Evolutionary conservation across 768 basidiomycete genomes (phyloP), one percentile per base, ranked within the genome.

Genomic region (Gautieria morchelliformis): DNA sequence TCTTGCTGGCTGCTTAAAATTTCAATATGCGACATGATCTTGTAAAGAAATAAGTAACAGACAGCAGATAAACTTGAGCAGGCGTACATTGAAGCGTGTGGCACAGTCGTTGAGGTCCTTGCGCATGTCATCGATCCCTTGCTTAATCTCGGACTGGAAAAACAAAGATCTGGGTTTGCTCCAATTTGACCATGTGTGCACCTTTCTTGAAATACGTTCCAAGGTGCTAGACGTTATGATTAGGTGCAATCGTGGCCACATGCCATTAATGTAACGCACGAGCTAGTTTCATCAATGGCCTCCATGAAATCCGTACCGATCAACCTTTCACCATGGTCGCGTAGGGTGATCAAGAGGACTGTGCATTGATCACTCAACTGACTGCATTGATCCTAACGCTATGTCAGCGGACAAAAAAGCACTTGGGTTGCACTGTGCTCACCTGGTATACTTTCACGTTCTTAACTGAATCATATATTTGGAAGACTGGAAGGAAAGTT

Each of bases 391-490:
- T 68, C 67, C 74, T 52, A 22, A n/a, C 1, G 37, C 3, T n/a
- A 20, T 40, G n/a, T 35, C 46, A 27, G n/a, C 35, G 15, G 37
- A 45, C 9, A 44, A 52, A 49, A 9, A 22, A 53, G 22, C 14
- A 41, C 50, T 17, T 42, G 17, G 15, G 3, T 19, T 27, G 30
- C 52, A 22, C 51, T 15, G 10, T 22, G 61, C 67, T 37, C 52
- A 75, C 74, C 56, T 66, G 65, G 62, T 73, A 72, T 15, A 76
- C 62, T 60, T 74, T 74, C 49, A 76, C 66, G 57, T 72, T 70
- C 59, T 72, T 63, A 30, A 73, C 63, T 39, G 61, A 64, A 11
- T 45, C 42, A 58, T 68, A 70, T 11, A 69, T 68, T 22, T 63
- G 51, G 24, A 61, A 65, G 32, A 71, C 74, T 74, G 63, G 9